Base-by-base conservation (phyloP, 345 rosid genomes). In the Erysimum cheiranthoides region DNA sequence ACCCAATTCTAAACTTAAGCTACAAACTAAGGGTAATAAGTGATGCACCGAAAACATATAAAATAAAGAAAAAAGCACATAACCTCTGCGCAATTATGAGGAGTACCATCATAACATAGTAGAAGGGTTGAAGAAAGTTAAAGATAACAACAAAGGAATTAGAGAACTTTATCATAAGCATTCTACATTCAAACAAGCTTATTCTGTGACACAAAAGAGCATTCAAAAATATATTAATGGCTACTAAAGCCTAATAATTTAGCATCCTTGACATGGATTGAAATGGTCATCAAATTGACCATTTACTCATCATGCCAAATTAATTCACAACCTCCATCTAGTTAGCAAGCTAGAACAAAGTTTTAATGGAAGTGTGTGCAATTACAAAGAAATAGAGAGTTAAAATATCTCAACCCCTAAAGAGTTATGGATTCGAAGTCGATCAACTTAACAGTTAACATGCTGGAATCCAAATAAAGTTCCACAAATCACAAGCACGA, bases 261-360 rank as follows among this genome's bases (percentile, higher is more conserved):
- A 58, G 54, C 45, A 75, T 36, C 53, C 60, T 46, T 36, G 65
- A 51, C 70, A 51, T 0, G 51, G 34, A 66, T 12, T 50, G 47
- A 18, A 42, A 60, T 61, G 66, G 59, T 69, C 78, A 68, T 46
- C 43, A 52, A 60, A 61, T 39, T 54, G 30, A 51, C 70, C 73
- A 72, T 66, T 34, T 8, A 66, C n/a, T 66, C 42, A 66, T 40
- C 49, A 78, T 72, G 54, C 50, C 77, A 72, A 78, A 66, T 45
- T 18, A 65, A 68, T 34, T 66, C 65, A 58, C 56, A 49, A 47
- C 25, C 62, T 49, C 47, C 77, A 71, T 72, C 73, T 66, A 34
- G 30, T 77, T 17, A 77, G 47, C 76, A 62, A 57, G 66, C 51
- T 56, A 59, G 63, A 65, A 7, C 28, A 64, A 28, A 45, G 11